A percentile compares a stretch with the other conserved stretches of the same genome.
These are phyloP conservation scores for Neurospora africana DNA, from an alignment of 495 filamentous ascomycete species.

Conservation along the genomic window DNA sequence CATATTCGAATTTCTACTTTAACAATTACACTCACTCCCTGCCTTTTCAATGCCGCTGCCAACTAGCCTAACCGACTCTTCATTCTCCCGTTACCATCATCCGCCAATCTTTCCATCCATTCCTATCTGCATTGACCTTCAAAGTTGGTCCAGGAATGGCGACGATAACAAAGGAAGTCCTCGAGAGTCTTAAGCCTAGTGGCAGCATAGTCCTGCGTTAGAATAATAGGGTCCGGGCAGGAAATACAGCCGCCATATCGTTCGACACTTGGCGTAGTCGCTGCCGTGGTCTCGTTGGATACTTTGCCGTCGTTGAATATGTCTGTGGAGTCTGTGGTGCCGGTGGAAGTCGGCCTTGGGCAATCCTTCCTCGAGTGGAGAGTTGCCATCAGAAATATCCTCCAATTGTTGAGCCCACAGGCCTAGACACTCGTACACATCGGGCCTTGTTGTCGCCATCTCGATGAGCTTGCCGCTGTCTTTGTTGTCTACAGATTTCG, in stretches of 20 bases:
- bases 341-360: neutral
- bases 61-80: neutral
- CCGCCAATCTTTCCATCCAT: neutral
- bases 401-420: neutral
- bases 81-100: neutral
- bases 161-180: neutral
- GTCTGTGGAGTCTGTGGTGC: neutral
- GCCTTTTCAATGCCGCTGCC: neutral
- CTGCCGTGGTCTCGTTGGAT: neutral
- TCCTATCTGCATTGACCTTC: neutral
- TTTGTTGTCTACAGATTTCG: neutral
- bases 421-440: neutral
- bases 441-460: neutral
- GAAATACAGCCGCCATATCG: neutral
- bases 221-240: neutral
- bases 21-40: neutral
- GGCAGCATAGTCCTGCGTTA: neutral
- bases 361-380: neutral
- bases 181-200: neutral
- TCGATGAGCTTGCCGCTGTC: neutral
- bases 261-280: neutral
- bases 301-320: neutral
- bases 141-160: neutral
- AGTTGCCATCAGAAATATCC: neutral
- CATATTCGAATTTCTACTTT: neutral